phyloP scores from a whole-genome alignment of 768 basidiomycete genomes.

The Leccinellum luteum region DNA sequence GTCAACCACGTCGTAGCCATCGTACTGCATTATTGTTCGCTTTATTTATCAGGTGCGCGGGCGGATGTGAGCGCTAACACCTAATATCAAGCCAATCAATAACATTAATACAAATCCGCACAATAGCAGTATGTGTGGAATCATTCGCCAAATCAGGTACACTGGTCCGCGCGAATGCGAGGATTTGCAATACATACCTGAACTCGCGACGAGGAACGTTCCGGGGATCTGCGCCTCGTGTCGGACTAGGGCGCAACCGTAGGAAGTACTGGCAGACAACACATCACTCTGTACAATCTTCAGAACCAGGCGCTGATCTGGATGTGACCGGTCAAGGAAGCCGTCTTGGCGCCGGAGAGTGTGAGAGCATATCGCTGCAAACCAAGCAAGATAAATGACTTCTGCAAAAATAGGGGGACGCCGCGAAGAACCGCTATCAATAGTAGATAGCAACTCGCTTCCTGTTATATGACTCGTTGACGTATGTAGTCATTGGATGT shows the following conservation, averaged over 20 bases:
- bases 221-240: slow-evolving; percentile 1
- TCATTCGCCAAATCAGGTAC: not conserved
- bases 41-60: not conserved
- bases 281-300: not conserved
- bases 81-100: not conserved
- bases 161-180: not conserved
- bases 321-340: not conserved
- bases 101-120: not conserved
- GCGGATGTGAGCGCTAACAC: not conserved
- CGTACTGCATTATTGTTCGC: not conserved
- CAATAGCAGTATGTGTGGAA: not conserved
- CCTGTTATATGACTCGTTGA: slow-evolving; percentile 6
- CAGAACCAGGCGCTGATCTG: slow-evolving; percentile 1
- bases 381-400: not conserved
- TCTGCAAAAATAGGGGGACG: not conserved
- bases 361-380: not conserved
- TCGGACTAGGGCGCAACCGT: not conserved
- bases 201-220: not conserved
- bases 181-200: not conserved
- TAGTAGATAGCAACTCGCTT: slow-evolving; percentile 1
- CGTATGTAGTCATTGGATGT: not conserved
- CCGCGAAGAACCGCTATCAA: not conserved
- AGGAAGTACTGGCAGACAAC: not conserved
- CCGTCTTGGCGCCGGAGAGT: no score
- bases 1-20: slow-evolving; percentile 6